phyloP scores from a whole-genome alignment of 23 red algal species.

The Gracilaria vermiculophylla region DNA sequence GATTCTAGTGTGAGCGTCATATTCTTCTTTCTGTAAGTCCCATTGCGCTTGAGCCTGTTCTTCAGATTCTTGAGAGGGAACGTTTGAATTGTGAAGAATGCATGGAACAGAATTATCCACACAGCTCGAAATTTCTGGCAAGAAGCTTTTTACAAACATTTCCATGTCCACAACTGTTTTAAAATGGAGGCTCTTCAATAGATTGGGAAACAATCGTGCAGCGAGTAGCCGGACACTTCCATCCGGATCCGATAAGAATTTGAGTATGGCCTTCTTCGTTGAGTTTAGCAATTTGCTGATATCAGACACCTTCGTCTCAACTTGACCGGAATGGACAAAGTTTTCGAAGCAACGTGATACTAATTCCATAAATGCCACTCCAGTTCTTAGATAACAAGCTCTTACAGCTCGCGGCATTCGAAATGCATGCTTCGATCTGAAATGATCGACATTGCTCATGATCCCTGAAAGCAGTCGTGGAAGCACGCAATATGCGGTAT shows the following conservation, averaged over 20 bases:
- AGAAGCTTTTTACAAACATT: neutral
- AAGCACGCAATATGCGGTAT: neutral
- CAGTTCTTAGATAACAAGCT: constrained; percentile 13
- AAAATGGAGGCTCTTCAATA: neutral
- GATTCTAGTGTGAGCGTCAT: neutral
- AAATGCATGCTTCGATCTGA: constrained; percentile 55
- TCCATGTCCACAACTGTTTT: neutral
- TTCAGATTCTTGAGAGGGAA: neutral
- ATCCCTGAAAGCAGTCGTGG: neutral
- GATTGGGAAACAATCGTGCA: neutral
- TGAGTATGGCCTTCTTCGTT: constrained; percentile 20
- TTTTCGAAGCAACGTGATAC: neutral
- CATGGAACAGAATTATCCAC: neutral
- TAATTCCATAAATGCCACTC: constrained; percentile 8
- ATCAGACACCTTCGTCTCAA: neutral
- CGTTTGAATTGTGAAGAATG: neutral
- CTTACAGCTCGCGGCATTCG: constrained; percentile 45
- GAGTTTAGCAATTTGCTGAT: constrained; percentile 12
- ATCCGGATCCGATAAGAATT: constrained; percentile 48
- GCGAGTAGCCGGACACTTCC: constrained; percentile 37
- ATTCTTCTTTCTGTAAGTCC: constrained; percentile 2
- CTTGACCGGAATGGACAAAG: neutral
- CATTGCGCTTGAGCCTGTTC: neutral
- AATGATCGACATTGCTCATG: constrained; percentile 41
- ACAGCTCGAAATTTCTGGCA: neutral